These are phyloP conservation scores for Calonectria crousiana DNA, from an alignment of 2,329 filamentous ascomycete species.

Conservation along the genomic window DNA sequence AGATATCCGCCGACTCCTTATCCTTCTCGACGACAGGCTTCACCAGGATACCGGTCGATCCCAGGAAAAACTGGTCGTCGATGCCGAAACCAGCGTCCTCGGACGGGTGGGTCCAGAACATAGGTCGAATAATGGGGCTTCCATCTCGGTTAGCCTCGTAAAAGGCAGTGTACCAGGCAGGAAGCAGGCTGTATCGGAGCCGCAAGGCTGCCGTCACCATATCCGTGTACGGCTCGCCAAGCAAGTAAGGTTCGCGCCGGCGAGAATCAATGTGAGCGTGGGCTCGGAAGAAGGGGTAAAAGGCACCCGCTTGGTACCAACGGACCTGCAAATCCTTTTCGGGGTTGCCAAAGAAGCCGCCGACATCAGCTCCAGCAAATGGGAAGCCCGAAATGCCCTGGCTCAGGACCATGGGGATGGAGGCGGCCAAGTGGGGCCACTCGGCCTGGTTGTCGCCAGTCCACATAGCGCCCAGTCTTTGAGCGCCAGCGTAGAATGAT, in stretches of 20 bases:
- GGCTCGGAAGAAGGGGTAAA: slow-evolving; percentile 98
- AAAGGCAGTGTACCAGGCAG: slow-evolving; percentile 97
- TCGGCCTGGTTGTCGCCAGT: slow-evolving; percentile 96
- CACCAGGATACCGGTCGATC: slow-evolving; percentile 87
- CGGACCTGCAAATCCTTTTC: slow-evolving; percentile 90
- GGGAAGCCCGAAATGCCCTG: slow-evolving; percentile 94
- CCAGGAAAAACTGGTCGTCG: slow-evolving; percentile 94
- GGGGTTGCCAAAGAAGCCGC: slow-evolving; percentile 98
- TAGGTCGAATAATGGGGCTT: slow-evolving; percentile 88
- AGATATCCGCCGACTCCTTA: slow-evolving; percentile 79
- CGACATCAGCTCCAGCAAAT: slow-evolving; percentile 94
- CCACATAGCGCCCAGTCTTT: slow-evolving; percentile 96
- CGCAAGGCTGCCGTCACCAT: slow-evolving; percentile 91
- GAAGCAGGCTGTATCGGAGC: slow-evolving; percentile 88
- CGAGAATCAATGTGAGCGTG: slow-evolving; percentile 98
- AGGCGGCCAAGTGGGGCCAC: slow-evolving; percentile 91
- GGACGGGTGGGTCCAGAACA: slow-evolving; percentile 90
- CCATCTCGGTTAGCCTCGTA: slow-evolving; percentile 87
- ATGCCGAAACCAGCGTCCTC: slow-evolving; percentile 90
- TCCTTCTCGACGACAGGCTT: slow-evolving; percentile 90
- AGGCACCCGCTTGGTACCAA: slow-evolving; percentile 97
- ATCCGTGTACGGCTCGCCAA: slow-evolving; percentile 83
- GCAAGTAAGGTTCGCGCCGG: slow-evolving; percentile 91
- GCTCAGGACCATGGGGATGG: slow-evolving; percentile 92
- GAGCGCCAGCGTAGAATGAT: slow-evolving; percentile 91